A percentile compares a stretch with the other conserved stretches of the same genome.
phyloP scores from a whole-genome alignment of 768 basidiomycete genomes.

The Naganishia randhawae region DNA sequence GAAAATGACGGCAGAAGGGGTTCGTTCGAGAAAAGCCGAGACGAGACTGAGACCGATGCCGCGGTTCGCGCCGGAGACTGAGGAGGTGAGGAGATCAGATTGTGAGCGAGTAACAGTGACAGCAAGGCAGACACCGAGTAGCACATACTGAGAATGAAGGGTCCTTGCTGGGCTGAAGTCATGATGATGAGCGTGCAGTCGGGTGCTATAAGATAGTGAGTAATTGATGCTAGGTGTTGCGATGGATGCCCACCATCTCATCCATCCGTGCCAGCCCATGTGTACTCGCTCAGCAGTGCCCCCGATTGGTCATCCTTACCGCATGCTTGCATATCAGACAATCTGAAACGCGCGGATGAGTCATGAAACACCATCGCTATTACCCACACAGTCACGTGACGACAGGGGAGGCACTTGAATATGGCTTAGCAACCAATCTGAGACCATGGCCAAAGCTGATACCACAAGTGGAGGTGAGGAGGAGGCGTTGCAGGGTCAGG shows the following conservation, averaged over 20 bases:
- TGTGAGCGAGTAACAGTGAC: background rate
- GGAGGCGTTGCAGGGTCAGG: too few species aligned
- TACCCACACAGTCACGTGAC: too few species aligned
- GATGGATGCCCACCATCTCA: background rate
- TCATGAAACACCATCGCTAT: too few species aligned
- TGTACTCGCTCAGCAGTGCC: too few species aligned
- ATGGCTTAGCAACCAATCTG: too few species aligned
- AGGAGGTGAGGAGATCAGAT: background rate
- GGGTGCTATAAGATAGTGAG: background rate
- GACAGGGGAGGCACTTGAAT: too few species aligned
- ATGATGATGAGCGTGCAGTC: background rate
- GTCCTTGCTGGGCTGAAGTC: conserved; percentile 4
- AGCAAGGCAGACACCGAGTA: background rate
- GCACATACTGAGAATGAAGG: conserved; percentile 1
- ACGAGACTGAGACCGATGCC: conserved; percentile 38
- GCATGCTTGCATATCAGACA: too few species aligned
- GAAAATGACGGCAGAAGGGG: conserved; percentile 30
- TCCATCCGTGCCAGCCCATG: too few species aligned
- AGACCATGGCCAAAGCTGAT: too few species aligned
- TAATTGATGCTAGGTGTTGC: background rate
- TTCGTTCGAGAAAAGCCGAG: conserved; percentile 26
- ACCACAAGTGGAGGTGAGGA: too few species aligned
- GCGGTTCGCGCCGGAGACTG: conserved; percentile 38
- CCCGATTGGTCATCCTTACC: too few species aligned
- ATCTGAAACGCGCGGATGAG: too few species aligned